Evolutionary conservation across 768 basidiomycete genomes (phyloP).

Genomic region (Chalciporus sphaerocephalus): DNA sequence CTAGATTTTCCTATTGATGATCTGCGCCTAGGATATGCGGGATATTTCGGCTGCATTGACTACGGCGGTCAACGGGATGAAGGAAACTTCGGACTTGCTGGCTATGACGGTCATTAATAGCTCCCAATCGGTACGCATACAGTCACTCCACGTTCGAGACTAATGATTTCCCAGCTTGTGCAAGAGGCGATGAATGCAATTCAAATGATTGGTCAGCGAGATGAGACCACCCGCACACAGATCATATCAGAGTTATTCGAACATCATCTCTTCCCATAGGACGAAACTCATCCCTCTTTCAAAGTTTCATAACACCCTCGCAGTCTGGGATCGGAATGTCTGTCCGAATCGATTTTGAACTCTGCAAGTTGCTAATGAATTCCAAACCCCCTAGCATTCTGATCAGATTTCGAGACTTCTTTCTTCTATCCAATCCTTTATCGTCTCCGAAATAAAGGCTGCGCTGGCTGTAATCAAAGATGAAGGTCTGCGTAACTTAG

Average conservation of each 20-base stretch:
- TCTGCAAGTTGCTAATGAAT: background rate
- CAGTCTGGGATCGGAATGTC: conserved; percentile 21
- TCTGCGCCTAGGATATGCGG: conserved; percentile 27
- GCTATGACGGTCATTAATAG: conserved; percentile 8
- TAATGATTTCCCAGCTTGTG: conserved; percentile 22
- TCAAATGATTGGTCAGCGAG: conserved; percentile 17
- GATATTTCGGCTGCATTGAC: conserved; percentile 18
- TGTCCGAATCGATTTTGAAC: conserved; percentile 1
- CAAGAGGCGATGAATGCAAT: conserved; percentile 18
- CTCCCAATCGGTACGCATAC: conserved; percentile 20
- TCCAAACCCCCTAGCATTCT: conserved; percentile 22
- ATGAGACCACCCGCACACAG: conserved; percentile 18
- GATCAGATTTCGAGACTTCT: conserved; percentile 25
- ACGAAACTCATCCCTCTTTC: conserved; percentile 11
- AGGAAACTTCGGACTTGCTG: conserved; percentile 20
- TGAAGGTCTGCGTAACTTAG: conserved; percentile 26
- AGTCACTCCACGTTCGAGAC: background rate
- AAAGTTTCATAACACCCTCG: conserved; percentile 26
- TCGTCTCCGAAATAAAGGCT: conserved; percentile 21
- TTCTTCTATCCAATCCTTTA: conserved; percentile 20
- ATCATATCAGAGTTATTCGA: conserved; percentile 22
- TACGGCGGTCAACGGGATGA: conserved; percentile 17
- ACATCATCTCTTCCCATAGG: background rate
- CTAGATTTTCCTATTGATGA: conserved; percentile 1
- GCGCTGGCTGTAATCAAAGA: conserved; percentile 27